Percentiles rank a stretch among this genome's conserved stretches.
phyloP scores from a whole-genome alignment of 1,284 basidiomycete genomes.

The Mrakiaceae sp. region DNA sequence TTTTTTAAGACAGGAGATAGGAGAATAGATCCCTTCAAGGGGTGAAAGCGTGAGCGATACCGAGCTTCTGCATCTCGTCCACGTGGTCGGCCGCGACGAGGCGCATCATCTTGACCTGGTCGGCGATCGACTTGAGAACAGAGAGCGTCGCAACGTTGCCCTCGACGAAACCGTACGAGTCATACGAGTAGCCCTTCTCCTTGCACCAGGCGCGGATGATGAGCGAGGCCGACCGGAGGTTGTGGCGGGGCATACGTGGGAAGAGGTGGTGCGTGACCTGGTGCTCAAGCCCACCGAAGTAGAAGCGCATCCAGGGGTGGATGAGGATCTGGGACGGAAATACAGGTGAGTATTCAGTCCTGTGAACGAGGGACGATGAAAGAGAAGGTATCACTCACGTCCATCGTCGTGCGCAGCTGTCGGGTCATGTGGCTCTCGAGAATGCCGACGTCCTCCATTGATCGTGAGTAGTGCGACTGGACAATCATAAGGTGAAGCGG shows the following conservation, averaged over 20 bases:
- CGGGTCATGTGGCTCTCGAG: slow-evolving; percentile 3
- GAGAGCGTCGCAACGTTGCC: slow-evolving; percentile 9
- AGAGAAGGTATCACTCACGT: not conserved
- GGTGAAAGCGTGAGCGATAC: slow-evolving; percentile 3
- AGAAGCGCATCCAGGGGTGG: slow-evolving; percentile 4
- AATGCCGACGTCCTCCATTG: slow-evolving; percentile 11
- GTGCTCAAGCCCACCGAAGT: slow-evolving; percentile 11
- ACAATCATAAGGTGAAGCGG: slow-evolving; percentile 14
- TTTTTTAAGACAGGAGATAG: not conserved
- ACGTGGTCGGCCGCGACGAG: slow-evolving; percentile 7
- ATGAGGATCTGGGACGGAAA: slow-evolving; percentile 1
- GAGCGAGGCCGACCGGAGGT: slow-evolving; percentile 5
- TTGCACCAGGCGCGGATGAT: slow-evolving; percentile 7
- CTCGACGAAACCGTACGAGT: slow-evolving; percentile 11
- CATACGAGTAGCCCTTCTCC: not conserved
- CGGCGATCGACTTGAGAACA: slow-evolving; percentile 5
- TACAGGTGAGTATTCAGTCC: not conserved
- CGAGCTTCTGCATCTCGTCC: not conserved
- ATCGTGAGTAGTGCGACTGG: slow-evolving; percentile 9
- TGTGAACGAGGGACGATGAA: not conserved
- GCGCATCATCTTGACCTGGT: slow-evolving; percentile 8
- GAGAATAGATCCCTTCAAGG: not conserved
- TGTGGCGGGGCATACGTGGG: slow-evolving; percentile 11
- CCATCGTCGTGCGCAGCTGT: slow-evolving; percentile 13
- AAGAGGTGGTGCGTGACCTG: slow-evolving; percentile 13